These are phyloP conservation scores for Clathrospora elynae DNA, from an alignment of 2,329 filamentous ascomycete genomes.

Conservation along the genomic window DNA sequence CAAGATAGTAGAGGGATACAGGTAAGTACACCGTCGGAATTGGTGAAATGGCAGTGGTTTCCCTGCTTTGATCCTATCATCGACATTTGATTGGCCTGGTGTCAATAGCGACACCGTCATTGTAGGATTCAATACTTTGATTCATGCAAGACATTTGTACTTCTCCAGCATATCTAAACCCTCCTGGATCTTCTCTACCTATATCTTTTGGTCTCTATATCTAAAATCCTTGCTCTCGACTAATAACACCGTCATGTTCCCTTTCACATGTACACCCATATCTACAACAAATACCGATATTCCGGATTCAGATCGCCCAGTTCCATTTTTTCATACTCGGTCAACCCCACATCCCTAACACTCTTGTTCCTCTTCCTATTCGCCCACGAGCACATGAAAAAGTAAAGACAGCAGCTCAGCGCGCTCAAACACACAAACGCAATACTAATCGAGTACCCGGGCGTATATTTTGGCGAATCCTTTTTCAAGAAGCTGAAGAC, in stretches of 20 bases:
- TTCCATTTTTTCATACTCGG: slow-evolving; percentile 66
- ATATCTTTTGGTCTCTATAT: too few species aligned
- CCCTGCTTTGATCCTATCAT: too few species aligned
- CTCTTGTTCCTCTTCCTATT: slow-evolving; percentile 64
- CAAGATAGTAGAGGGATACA: too few species aligned
- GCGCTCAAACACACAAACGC: slow-evolving; percentile 73
- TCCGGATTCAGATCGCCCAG: slow-evolving; percentile 65
- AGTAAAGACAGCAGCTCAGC: slow-evolving; percentile 65
- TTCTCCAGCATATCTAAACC: too few species aligned
- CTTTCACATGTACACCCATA: neutral
- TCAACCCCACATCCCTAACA: slow-evolving; percentile 56
- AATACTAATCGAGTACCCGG: slow-evolving; percentile 78
- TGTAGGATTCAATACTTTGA: too few species aligned
- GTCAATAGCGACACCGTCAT: too few species aligned
- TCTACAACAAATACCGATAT: slow-evolving; percentile 63
- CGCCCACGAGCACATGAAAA: slow-evolving; percentile 60
- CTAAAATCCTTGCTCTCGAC: neutral
- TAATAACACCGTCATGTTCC: too few species aligned
- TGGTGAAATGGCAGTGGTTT: too few species aligned
- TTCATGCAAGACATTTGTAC: too few species aligned
- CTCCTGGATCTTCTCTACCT: too few species aligned
- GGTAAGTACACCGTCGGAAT: too few species aligned
- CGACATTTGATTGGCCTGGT: too few species aligned
- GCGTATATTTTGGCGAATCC: slow-evolving; percentile 71
- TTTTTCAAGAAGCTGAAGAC: slow-evolving; percentile 56